Evolutionary conservation across 2,329 filamentous ascomycete species (phyloP), one percentile per base, ranked within the genome.

Genomic region (Sarocladium kiliense): DNA sequence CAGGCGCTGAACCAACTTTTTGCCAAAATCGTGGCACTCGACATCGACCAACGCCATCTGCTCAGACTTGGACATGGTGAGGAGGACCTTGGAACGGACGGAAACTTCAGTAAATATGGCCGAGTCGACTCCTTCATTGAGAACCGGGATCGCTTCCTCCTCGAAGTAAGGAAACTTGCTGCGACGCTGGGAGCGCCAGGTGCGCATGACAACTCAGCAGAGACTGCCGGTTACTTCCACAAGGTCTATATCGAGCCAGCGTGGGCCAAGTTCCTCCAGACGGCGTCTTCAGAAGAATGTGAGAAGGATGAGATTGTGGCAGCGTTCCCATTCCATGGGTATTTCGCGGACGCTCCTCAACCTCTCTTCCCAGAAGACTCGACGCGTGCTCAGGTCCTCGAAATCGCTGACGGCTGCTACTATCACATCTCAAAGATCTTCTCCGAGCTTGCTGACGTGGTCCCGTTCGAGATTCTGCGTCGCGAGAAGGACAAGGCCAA

Each of bases 1-100:
- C 95, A 99, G 70, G 95, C 94, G 2, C 77, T 99, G 10, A 99
- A 99, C 65, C 94, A 99, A 68, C 79, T 99, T 1, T 99, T 99
- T 74, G 89, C 95, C 64, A 99, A 99, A 74, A 99, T 99, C 58
- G 87, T 93, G n/a, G 89, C 88, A 4, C 78, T 99, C 26, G 91
- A 97, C 64, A 97, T 99, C 62, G 95, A 99, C 65, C 89, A 95
- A 71, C 86, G 94, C 37, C 94, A 99, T 75, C 79, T 99, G 57
- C 78, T 99, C 54, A 87, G 94, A 57, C 79, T 99, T 34, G 94
- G 94, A 34, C 94, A 96, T 68, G 94, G 94, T 39, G 95, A 99
- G 69, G 94, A 97, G 66, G 94, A 97, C 56, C 79, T 97, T 5
- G 87, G 90, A 57, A 91, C 89, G 0, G 88, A 94, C 63, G 83